Conservation (phyloP, 805 yeast species). For the Scheffersomyces spartinae region DNA sequence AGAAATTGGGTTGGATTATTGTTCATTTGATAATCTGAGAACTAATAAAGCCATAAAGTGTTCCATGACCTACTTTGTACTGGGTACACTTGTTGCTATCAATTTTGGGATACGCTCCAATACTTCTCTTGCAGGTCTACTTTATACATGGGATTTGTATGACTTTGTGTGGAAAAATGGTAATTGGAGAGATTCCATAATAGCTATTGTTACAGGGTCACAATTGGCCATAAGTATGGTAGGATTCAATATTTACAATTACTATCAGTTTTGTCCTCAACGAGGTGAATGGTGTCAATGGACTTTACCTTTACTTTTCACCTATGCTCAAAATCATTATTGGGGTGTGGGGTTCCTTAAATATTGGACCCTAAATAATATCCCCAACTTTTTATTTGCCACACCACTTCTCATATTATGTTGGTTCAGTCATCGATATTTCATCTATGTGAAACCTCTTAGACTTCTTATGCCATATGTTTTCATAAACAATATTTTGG, state of each 20-base stretch:
- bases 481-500: slow-evolving; percentile 29
- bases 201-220: slow-evolving; percentile 44
- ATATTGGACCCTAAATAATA: slow-evolving; percentile 75
- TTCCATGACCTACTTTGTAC: slow-evolving; percentile 20
- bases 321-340: slow-evolving; percentile 65
- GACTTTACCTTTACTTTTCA: slow-evolving; percentile 46
- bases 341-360: slow-evolving; percentile 78
- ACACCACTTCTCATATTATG: slow-evolving; percentile 51
- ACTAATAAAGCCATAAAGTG: slow-evolving; percentile 11
- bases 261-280: slow-evolving; percentile 49
- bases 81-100: slow-evolving; percentile 45
- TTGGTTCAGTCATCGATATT: slow-evolving; percentile 25
- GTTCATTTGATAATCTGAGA: slow-evolving; percentile 7
- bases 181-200: slow-evolving; percentile 8
- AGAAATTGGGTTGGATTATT: slow-evolving; percentile 18
- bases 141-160: slow-evolving; percentile 48
- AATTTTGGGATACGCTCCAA: slow-evolving; percentile 66
- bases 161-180: slow-evolving; percentile 8
- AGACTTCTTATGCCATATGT: slow-evolving; percentile 26
- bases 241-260: slow-evolving; percentile 41
- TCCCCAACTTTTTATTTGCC: slow-evolving; percentile 75
- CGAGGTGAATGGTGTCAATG: slow-evolving; percentile 71
- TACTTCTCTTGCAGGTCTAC: slow-evolving; percentile 58
- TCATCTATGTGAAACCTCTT: slow-evolving; percentile 22
- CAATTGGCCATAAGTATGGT: slow-evolving; percentile 37